phyloP scores from a whole-genome alignment of 345 rosid species.

The Gossypium sturtianum region DNA sequence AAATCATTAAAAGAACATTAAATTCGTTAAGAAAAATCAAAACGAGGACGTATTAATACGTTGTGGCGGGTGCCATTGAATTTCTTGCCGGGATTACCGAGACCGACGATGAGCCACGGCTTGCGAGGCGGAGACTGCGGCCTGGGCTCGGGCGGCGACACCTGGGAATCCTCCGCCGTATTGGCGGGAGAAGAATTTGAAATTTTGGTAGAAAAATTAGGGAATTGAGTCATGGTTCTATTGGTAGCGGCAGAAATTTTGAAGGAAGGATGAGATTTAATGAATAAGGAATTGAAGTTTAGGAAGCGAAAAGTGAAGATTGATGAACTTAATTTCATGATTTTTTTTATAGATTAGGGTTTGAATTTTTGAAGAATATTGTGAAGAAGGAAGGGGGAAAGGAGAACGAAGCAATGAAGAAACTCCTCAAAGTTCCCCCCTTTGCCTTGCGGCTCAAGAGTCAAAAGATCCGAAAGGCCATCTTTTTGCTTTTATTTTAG shows the following conservation, averaged over 20 bases:
- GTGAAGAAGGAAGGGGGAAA: not conserved
- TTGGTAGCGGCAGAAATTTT: not conserved
- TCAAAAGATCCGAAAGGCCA: not conserved
- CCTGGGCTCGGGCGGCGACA: not conserved
- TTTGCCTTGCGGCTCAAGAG: not conserved
- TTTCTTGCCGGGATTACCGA: conserved; percentile 81
- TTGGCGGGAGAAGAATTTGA: not conserved
- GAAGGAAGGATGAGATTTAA: not conserved
- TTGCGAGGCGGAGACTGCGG: not conserved
- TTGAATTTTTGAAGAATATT: not conserved
- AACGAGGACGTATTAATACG: conserved; percentile 21
- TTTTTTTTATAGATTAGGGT: not conserved
- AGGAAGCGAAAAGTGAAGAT: not conserved
- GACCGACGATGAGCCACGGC: conserved; percentile 79
- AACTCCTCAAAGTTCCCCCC: not conserved
- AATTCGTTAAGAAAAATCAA: not conserved
- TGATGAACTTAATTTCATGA: conserved; percentile 4
- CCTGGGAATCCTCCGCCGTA: not conserved
- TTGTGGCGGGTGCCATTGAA: conserved; percentile 80
- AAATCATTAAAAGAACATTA: not conserved
- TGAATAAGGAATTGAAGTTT: not conserved
- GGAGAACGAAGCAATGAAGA: not conserved
- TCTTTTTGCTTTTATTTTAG: not conserved
- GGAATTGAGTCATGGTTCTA: conserved; percentile 1
- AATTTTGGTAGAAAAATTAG: not conserved